Evolutionary conservation across 176 grass and related monocot species (phyloP).

Genomic region (Ensete ventricosum): DNA sequence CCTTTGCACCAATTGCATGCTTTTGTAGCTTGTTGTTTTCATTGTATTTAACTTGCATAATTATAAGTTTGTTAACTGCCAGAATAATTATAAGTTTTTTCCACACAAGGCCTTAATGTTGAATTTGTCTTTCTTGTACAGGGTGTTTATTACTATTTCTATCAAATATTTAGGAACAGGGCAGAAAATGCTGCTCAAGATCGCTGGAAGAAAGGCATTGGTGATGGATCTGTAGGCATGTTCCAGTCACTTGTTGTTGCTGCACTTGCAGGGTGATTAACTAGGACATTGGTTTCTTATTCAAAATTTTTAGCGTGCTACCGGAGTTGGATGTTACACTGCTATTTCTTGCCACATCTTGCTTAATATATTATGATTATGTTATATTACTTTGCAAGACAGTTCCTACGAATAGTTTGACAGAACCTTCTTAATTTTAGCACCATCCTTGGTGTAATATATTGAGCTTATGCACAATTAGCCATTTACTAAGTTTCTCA

Average conservation of each 20-base stretch:
- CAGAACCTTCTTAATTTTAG: background rate
- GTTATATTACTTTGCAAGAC: background rate
- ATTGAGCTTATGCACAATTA: background rate
- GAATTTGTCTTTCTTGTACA: constrained; percentile 16
- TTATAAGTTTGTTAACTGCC: background rate
- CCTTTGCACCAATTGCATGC: background rate
- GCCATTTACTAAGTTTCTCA: background rate
- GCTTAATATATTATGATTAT: background rate
- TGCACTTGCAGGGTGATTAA: constrained; percentile 66
- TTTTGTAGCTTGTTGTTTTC: background rate
- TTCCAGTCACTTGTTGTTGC: constrained; percentile 77
- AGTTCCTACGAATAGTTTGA: background rate
- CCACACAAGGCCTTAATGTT: background rate
- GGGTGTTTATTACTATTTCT: constrained; percentile 99
- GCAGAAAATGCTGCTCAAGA: constrained; percentile 53
- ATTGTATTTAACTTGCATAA: background rate
- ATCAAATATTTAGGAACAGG: constrained; percentile 77
- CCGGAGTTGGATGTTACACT: no score
- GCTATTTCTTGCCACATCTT: no score
- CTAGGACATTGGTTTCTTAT: background rate
- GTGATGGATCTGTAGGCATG: constrained; percentile 92
- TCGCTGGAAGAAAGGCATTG: constrained; percentile 47
- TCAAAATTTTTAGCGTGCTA: background rate
- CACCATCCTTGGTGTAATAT: background rate
- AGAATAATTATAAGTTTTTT: background rate